phyloP scores from a whole-genome alignment of 148 eudicot species.

The Polygonum maritimum region DNA sequence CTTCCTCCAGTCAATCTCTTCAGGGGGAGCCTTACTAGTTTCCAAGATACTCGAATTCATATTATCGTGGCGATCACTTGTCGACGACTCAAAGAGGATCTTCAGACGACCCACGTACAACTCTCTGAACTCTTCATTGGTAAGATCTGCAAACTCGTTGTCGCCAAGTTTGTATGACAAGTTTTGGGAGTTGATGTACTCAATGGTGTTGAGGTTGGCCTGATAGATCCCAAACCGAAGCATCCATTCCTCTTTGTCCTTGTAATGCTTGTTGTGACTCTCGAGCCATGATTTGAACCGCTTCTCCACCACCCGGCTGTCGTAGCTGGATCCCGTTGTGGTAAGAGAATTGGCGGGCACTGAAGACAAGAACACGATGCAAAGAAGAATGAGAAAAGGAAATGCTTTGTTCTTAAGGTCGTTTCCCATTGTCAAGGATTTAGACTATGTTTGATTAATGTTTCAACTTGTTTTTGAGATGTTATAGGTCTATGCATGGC shows the following conservation, averaged over 20 bases:
- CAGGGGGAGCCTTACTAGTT: neutral
- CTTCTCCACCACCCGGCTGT: neutral
- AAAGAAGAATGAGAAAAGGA: neutral
- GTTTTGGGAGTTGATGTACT: conserved; percentile 7
- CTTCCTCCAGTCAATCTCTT: neutral
- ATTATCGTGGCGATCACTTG: neutral
- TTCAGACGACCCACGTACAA: conserved; percentile 5
- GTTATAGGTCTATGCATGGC: neutral
- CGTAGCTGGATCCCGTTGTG: neutral
- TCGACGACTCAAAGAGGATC: neutral
- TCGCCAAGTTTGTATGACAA: neutral
- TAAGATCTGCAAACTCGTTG: conserved; percentile 10
- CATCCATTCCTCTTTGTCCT: conserved; percentile 5
- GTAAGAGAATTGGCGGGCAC: neutral
- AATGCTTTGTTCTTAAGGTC: neutral
- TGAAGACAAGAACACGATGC: neutral
- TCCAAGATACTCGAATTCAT: neutral
- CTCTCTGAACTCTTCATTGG: conserved; percentile 5
- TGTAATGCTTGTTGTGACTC: neutral
- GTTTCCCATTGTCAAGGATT: neutral
- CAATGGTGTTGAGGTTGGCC: conserved; percentile 2
- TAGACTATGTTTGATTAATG: no score
- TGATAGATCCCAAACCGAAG: conserved; percentile 12
- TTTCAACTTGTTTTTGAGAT: neutral
- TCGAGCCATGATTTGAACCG: conserved; percentile 3